These are phyloP conservation scores for Dacryopinax primogenitus DNA, from an alignment of 768 basidiomycete genomes.

Conservation along the genomic window DNA sequence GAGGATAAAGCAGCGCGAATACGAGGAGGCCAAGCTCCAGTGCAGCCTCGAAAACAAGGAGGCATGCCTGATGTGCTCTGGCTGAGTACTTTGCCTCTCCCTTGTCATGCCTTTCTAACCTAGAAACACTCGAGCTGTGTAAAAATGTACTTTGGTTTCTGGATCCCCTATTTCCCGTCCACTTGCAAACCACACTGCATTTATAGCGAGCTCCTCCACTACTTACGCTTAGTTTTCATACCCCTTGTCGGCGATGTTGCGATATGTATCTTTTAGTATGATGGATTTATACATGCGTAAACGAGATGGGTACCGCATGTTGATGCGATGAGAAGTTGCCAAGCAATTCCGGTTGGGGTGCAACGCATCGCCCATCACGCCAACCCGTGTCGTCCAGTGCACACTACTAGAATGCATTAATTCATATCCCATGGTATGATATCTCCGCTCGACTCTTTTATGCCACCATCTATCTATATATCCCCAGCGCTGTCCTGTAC, in stretches of 20 bases:
- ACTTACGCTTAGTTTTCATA: not conserved
- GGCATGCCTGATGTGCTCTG: slow-evolving; percentile 81
- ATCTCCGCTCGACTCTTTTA: not conserved
- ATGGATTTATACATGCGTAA: not conserved
- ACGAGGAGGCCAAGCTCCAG: slow-evolving; percentile 65
- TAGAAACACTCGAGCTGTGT: not conserved
- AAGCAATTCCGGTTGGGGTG: too few relatives aligned
- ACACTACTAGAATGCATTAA: too few relatives aligned
- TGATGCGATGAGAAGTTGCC: too few relatives aligned
- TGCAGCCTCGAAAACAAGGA: slow-evolving; percentile 92
- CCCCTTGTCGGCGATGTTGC: slow-evolving; percentile 1
- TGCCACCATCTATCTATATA: not conserved
- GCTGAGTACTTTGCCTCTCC: slow-evolving; percentile 14
- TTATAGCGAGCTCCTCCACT: not conserved
- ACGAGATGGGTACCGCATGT: too few relatives aligned
- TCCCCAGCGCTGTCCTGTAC: too few relatives aligned
- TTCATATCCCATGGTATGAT: not conserved
- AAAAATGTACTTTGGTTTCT: slow-evolving; percentile 4
- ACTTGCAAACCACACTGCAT: not conserved
- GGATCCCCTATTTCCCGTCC: not conserved
- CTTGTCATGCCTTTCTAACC: not conserved
- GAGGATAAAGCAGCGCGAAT: slow-evolving; percentile 55
- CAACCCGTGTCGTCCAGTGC: not conserved
- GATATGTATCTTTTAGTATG: slow-evolving; percentile 6
- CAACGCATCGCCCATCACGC: too few relatives aligned